Evolutionary conservation across 352 stramenopile genomes (phyloP), one percentile per base, ranked within the genome.

Genomic region (Blastocystis sp.): DNA sequence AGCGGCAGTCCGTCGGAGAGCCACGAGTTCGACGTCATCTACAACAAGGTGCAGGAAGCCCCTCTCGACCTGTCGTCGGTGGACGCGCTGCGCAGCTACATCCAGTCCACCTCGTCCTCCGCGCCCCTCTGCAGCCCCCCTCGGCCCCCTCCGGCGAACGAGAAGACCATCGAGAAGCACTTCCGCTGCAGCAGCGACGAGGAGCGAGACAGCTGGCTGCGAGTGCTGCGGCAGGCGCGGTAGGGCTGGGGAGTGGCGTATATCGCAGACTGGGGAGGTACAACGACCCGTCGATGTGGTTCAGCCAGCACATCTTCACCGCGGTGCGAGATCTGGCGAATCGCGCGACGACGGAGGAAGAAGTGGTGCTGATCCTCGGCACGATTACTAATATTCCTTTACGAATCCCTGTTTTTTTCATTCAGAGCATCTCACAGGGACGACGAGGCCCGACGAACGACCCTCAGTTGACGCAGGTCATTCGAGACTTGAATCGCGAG

Each of bases 221-320:
- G 73, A 30, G 73, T 53, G 3, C 59, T 85, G 8, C 73, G 73
- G 24, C 54, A 47, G 13, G 73, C 73, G 4, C 16, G 73, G 18
- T 43, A 54, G 16, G 11, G 1, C 50, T n/a, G 50, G 13, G 13
- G 13, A 13, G 11, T n/a, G 11, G 13, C 20, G 13, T 59, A 13
- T 13, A 59, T 34, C 11, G 50, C 20, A 59, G 50, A 59, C 50
- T 59, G 50, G 73, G 73, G 2, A 50, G 73, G 26, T 47, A 68
- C 55, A 66, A 68, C 50, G 73, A 85, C 56, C 73, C 73, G 3
- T 66, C 73, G 16, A 62, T 85, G 50, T 85, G 73, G 73, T 85
- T 85, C 26, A 85, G 73, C 56, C 73, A 85, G 56, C 73, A 62
- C 20, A 41, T 68, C 20, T 85, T 85, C 56, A 68, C 55, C 20